Conservation (phyloP, 139 green algal species). For the Coelastrella sp. region DNA sequence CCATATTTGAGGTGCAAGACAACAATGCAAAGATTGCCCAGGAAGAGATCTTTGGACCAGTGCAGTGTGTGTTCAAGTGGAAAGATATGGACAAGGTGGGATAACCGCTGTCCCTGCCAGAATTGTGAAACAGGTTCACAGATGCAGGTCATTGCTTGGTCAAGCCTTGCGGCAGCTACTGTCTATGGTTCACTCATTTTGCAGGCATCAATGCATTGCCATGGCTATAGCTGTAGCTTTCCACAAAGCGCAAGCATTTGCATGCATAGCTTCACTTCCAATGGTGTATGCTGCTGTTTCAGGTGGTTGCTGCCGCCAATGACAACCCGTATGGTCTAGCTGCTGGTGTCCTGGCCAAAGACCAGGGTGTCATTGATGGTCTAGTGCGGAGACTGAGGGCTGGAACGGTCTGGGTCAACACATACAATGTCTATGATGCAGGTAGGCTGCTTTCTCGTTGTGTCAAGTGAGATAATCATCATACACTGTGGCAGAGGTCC, state of each 20-base stretch:
- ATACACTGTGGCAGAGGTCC: too few species aligned
- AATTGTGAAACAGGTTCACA: too few species aligned
- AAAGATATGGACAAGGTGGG: constrained; percentile 36
- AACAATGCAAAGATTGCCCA: constrained; percentile 39
- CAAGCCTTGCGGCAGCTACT: too few species aligned
- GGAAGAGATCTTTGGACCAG: constrained; percentile 55
- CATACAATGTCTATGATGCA: constrained; percentile 50
- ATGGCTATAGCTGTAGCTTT: neutral
- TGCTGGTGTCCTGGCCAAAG: constrained; percentile 31
- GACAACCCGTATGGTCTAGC: constrained; percentile 51
- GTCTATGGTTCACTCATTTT: too few species aligned
- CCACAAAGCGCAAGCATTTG: neutral
- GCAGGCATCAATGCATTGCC: too few species aligned
- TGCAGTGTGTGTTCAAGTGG: constrained; percentile 55
- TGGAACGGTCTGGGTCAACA: constrained; percentile 61
- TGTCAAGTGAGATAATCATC: too few species aligned
- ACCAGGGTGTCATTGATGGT: constrained; percentile 50
- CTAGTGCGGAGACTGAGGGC: constrained; percentile 61
- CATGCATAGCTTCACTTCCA: too few species aligned
- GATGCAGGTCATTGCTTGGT: too few species aligned
- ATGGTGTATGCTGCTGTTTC: neutral
- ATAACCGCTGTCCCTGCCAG: too few species aligned
- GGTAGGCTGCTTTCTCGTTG: too few species aligned
- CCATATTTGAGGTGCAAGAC: constrained; percentile 52
- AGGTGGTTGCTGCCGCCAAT: constrained; percentile 43